These are phyloP conservation scores for Pyronema omphalodes DNA, from an alignment of 495 filamentous ascomycete genomes.

Conservation along the genomic window DNA sequence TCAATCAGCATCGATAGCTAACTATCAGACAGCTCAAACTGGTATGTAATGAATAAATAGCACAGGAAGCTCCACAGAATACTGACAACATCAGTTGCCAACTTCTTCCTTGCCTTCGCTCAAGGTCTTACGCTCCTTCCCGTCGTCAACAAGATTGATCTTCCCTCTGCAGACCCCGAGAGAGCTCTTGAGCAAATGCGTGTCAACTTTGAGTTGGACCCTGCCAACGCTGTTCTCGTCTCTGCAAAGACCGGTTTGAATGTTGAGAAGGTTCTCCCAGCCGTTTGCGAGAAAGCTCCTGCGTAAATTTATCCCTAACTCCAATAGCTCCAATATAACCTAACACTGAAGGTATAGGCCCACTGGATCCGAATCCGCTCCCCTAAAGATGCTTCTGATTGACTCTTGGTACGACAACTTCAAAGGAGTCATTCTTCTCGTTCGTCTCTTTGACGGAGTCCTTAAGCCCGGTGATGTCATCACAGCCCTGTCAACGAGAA, in stretches of 20 bases:
- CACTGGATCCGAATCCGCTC: constrained; percentile 30
- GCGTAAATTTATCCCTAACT: constrained; percentile 28
- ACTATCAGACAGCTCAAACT: constrained; percentile 15
- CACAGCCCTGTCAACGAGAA: constrained; percentile 63
- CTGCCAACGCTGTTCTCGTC: constrained; percentile 60
- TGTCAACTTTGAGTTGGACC: constrained; percentile 71
- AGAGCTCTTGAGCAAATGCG: constrained; percentile 72
- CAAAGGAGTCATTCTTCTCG: constrained; percentile 78
- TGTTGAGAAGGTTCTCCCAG: constrained; percentile 60
- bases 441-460: constrained; percentile 78
- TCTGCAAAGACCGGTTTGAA: constrained; percentile 89
- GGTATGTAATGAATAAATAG: neutral
- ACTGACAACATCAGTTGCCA: constrained; percentile 41
- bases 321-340: neutral
- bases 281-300: constrained; percentile 69
- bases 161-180: constrained; percentile 68
- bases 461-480: constrained; percentile 68
- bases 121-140: constrained; percentile 75
- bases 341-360: constrained; percentile 22
- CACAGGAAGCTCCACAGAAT: no score
- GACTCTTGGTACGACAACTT: constrained; percentile 97
- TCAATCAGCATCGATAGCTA: no score
- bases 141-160: constrained; percentile 89
- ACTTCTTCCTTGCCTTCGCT: constrained; percentile 92
- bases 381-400: constrained; percentile 70